These are phyloP conservation scores for Tricholoma flavovirens DNA, from an alignment of 768 basidiomycete genomes.

Conservation along the genomic window DNA sequence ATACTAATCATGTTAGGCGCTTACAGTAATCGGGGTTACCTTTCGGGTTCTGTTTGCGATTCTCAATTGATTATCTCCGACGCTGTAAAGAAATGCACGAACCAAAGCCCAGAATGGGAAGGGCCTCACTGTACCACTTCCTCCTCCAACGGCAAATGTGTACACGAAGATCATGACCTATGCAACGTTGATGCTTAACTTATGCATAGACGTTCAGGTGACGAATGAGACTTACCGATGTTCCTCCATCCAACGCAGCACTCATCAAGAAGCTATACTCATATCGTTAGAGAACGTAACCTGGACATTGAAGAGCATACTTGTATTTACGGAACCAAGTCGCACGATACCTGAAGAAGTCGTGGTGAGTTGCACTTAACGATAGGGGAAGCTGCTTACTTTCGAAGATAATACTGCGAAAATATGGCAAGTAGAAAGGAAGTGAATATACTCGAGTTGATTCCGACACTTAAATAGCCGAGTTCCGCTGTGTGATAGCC, in stretches of 20 bases:
- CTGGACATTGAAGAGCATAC: background rate
- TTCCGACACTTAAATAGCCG: background rate
- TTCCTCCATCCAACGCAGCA: conserved; percentile 50
- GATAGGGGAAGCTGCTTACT: background rate
- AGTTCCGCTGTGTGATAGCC: background rate
- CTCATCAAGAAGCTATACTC: conserved; percentile 35
- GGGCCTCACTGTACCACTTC: conserved; percentile 31
- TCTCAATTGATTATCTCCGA: background rate
- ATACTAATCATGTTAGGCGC: conserved; percentile 13
- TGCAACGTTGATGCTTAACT: background rate
- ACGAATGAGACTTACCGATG: conserved; percentile 8
- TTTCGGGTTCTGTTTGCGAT: conserved; percentile 12
- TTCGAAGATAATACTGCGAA: conserved; percentile 6
- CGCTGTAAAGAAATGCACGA: background rate
- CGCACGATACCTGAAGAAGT: conserved; percentile 26
- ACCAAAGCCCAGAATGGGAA: conserved; percentile 37
- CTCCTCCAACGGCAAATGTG: conserved; percentile 40
- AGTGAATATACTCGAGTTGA: conserved; percentile 2
- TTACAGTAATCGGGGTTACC: conserved; percentile 22
- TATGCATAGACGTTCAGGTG: background rate
- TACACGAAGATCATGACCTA: conserved; percentile 41
- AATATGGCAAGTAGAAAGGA: background rate
- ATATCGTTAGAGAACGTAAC: background rate
- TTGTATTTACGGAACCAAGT: conserved; percentile 48
- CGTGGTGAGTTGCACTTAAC: background rate